Evolutionary conservation across 176 grass and related monocot species (phyloP).

Genomic region (Themeda triandra): DNA sequence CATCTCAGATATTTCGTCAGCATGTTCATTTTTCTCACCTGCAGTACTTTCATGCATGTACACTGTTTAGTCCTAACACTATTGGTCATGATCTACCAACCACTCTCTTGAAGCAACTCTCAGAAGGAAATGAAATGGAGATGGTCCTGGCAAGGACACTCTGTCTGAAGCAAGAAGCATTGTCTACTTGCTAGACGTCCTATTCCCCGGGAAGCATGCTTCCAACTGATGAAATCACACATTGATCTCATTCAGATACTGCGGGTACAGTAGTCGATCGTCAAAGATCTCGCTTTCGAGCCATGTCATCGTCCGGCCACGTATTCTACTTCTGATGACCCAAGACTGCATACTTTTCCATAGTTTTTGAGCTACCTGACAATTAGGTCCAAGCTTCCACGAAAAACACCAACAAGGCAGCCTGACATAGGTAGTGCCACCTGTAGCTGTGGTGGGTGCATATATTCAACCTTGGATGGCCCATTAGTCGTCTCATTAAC

Average conservation of each 20-base stretch:
- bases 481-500: neutral
- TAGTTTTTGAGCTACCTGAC: neutral
- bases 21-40: neutral
- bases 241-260: too few species aligned
- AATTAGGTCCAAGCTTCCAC: neutral
- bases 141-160: neutral
- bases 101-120: too few species aligned
- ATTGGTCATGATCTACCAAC: too few species aligned
- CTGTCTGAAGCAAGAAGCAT: neutral
- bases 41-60: too few species aligned
- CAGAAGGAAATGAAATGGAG: neutral
- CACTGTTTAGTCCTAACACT: too few species aligned
- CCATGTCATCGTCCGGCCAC: neutral
- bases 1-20: neutral
- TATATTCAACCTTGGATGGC: conserved; percentile 15
- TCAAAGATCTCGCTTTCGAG: neutral
- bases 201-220: neutral
- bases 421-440: neutral
- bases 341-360: neutral
- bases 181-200: neutral
- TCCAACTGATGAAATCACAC: neutral
- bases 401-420: neutral
- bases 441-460: too few species aligned
- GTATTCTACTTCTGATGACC: neutral
- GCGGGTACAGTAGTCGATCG: neutral